Conservation (phyloP, 2,329 filamentous ascomycete species). For the Diaporthe amygdali region DNA sequence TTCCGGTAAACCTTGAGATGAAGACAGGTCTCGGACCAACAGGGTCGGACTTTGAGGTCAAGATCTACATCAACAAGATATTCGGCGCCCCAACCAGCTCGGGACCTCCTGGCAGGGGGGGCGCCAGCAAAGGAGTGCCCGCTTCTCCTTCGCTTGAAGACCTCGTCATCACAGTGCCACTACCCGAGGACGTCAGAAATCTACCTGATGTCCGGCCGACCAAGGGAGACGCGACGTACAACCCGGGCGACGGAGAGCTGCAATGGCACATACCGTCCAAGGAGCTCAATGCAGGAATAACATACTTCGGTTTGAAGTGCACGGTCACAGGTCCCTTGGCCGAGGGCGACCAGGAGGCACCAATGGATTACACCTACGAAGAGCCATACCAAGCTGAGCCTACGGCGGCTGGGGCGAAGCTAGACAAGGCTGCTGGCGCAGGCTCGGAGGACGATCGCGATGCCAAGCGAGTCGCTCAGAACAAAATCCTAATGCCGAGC, state of each 20-base stretch:
- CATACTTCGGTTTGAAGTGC: slow-evolving; percentile 77
- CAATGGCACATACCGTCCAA: slow-evolving; percentile 86
- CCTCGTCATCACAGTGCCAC: slow-evolving; percentile 76
- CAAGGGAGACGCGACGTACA: slow-evolving; percentile 84
- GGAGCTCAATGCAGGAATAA: slow-evolving; percentile 71
- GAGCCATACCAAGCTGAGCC: slow-evolving; percentile 60
- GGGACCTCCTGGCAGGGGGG: slow-evolving; percentile 45
- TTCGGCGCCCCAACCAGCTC: slow-evolving; percentile 48
- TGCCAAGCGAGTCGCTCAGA: slow-evolving; percentile 65
- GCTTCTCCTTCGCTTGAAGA: slow-evolving; percentile 74
- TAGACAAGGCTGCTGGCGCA: slow-evolving; percentile 36
- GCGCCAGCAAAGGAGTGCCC: slow-evolving; percentile 56
- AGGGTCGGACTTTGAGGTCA: slow-evolving; percentile 88
- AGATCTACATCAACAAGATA: slow-evolving; percentile 72
- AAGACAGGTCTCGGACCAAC: slow-evolving; percentile 76
- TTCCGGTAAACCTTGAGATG: slow-evolving; percentile 84
- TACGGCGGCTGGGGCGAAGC: slow-evolving; percentile 40
- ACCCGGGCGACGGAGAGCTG: slow-evolving; percentile 71
- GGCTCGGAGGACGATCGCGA: slow-evolving; percentile 53
- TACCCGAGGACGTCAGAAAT: slow-evolving; percentile 81
- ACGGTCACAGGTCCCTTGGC: slow-evolving; percentile 73
- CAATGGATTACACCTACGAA: slow-evolving; percentile 57
- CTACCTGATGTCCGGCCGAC: slow-evolving; percentile 81
- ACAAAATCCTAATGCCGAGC: slow-evolving; percentile 80
- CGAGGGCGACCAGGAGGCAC: slow-evolving; percentile 53